Base-by-base conservation (phyloP, 192 early-diverging fungal species). In the Neocallimastix lanati region DNA sequence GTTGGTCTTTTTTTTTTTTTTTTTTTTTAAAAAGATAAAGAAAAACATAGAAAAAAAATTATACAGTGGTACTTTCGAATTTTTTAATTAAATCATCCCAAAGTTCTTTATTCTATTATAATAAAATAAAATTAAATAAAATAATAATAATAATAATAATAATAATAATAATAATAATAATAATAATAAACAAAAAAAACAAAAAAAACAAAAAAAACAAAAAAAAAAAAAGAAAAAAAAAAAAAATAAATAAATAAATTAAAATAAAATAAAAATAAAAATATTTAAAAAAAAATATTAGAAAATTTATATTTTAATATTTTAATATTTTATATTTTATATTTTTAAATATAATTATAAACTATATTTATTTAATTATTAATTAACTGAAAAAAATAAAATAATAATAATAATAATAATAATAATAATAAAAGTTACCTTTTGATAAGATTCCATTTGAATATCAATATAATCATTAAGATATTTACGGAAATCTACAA, bases 71-170 rank as follows among this genome's bases (percentile, higher is more conserved):
- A 5, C 12, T 21, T 79, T 96, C 93, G 78, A 98, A 80, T 76
- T 92, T 87, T 27, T 95, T 94, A 40, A 96, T 91, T 37, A 98
- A 88, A 27, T 90, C 88, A 79, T 92, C 93, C 96, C 96, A 98
- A 28, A 94, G 87, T 78, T 88, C 85, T 21, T 85, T 79, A 13
- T 92, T 85, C 91, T 91, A 80, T 28, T 27, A 28, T 18, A 12
- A n/a, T 67, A 28, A 18, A n/a, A 78, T 29, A 28, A 29, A 76
- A 29, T 28, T 77, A 76, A 29, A 58, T 40, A 14, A 27, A 25
- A 80, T 78, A 28, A 78, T 16, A 25, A 28, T n/a, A 76, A 28
- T 67, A 30, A 21, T 77, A 14, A 28, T 18, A 67, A 13, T 13
- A 13, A 38, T 81, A 82, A 0, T 79, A 67, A 67, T 27, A 4